Base-by-base conservation (phyloP, 352 stramenopile species). In the Saprolegnia parasitica region DNA sequence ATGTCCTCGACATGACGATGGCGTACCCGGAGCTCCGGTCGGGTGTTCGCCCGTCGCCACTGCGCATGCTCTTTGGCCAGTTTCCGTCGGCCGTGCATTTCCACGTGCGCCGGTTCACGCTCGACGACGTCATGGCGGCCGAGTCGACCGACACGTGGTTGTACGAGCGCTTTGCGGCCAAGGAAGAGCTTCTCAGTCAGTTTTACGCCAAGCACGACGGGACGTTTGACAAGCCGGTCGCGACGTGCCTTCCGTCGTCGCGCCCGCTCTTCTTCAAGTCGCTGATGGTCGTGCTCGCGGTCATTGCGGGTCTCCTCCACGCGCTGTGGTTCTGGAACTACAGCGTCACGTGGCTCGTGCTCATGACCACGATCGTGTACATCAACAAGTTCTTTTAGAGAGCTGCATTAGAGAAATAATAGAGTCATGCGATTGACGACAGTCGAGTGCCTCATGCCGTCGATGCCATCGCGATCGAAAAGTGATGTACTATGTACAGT, bases 41-140 rank as follows among this genome's bases (percentile, higher is more conserved):
- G 20, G 86, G 86, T 21, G 62, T 94, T 32, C 73, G 84, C 57
- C 86, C 86, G 5, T 94, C 86, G 4, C 86, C 86, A 66, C 62
- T 90, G 16, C 82, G 84, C 39, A 86, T 91, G 13, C 66, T 81
- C 0, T 63, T 76, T 50, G 86, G 86, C 6, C 86, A 90, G 54
- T 90, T 82, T 64, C 86, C 86, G 9, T 79, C 65, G 10, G 80
- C 86, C 42, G 86, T 94, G 29, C 82, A 92, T 68, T 81, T 94
- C 55, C 83, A 92, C 72, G 71, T 90, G 61, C 81, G 76, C 58
- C 75, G 81, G 32, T 87, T 89, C 71, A 74, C 76, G 32, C 80
- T 77, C 35, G 73, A 64, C 21, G 77, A 77, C 32, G 56, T 92
- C 35, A 71, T 68, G 57, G 23, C 26, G 46, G 45, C 56, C 21